phyloP scores from a whole-genome alignment of 2,329 filamentous ascomycete species.

The Lomentospora prolificans region DNA sequence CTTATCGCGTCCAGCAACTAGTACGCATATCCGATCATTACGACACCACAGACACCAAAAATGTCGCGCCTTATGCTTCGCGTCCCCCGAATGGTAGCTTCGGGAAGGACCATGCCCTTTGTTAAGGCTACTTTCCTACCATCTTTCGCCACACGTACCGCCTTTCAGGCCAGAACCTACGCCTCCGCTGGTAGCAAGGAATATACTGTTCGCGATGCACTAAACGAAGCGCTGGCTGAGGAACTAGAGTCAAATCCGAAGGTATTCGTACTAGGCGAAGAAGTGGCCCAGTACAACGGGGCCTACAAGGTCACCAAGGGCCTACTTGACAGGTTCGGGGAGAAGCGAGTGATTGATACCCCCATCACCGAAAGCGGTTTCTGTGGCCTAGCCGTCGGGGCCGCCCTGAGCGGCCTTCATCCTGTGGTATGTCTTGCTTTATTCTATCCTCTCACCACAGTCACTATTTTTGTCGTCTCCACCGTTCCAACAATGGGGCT shows the following conservation, averaged over 20 bases:
- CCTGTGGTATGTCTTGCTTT: constrained; percentile 62
- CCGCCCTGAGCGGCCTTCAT: constrained; percentile 87
- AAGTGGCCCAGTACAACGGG: constrained; percentile 99
- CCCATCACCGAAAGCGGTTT: constrained; percentile 98
- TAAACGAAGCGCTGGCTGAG: constrained; percentile 96
- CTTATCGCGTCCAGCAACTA: background rate
- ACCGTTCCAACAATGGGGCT: background rate
- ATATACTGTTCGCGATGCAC: constrained; percentile 90
- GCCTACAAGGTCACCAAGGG: constrained; percentile 99
- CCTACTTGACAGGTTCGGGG: constrained; percentile 90
- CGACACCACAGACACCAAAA: constrained; percentile 14
- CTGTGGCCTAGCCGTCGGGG: constrained; percentile 84
- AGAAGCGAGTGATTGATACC: constrained; percentile 94
- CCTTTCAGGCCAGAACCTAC: constrained; percentile 41
- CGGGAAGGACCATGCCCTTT: constrained; percentile 29
- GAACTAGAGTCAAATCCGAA: constrained; percentile 91
- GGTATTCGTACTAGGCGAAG: constrained; percentile 93
- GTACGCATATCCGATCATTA: background rate
- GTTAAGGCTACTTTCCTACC: constrained; percentile 27
- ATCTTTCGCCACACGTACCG: constrained; percentile 19
- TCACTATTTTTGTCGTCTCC: background rate
- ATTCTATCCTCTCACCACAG: background rate
- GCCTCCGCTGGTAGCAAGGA: constrained; percentile 65
- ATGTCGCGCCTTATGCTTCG: constrained; percentile 45
- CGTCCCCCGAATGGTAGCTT: constrained; percentile 36